Evolutionary conservation across 2,329 filamentous ascomycete species (phyloP), one percentile per base, ranked within the genome.

Genomic region (Fusarium compactum): DNA sequence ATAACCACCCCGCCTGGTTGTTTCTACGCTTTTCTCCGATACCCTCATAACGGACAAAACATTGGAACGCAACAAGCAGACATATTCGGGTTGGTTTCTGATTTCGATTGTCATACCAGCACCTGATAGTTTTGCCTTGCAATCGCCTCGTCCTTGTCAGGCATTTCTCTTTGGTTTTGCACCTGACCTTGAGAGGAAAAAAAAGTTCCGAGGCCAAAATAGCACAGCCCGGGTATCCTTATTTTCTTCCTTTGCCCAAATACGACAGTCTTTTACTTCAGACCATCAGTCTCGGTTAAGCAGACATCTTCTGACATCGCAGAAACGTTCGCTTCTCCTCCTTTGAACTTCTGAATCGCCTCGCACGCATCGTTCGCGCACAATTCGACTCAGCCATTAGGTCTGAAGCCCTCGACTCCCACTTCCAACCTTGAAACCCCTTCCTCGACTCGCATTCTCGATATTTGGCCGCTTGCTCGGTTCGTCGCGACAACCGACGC

Each of bases 21-120:
- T 58, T 54, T 41, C 65, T 72, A 58, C 56, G 62, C 51, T 65
- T 70, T 66, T 51, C 56, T 30, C 61, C 44, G 57, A 53, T 41
- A 43, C 51, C 61, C 53, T 71, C 64, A 58, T 60, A 57, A 71
- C 69, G 59, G 65, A 70, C 69, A 54, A 70, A 67, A 25, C 38
- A 54, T 29, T 24, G 58, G 50, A 64, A 40, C 44, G 55, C 43
- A 59, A 50, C 65, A 46, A 70, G 59, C 64, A 53, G 57, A 58
- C 58, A 50, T 54, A 43, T 24, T 30, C 38, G 38, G 63, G 30
- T 61, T 55, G 40, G 54, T n/a, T 53, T 67, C 56, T 32, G 30
- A 38, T 65, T 55, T 46, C 54, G 40, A 38, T 47, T 38, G 38
- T 44, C 44, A 51, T 29, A 48, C 32, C 41, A 47, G 48, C 41